Evolutionary conservation across 1,284 basidiomycete species (phyloP).

Genomic region (Cryptococcus maquisensis): DNA sequence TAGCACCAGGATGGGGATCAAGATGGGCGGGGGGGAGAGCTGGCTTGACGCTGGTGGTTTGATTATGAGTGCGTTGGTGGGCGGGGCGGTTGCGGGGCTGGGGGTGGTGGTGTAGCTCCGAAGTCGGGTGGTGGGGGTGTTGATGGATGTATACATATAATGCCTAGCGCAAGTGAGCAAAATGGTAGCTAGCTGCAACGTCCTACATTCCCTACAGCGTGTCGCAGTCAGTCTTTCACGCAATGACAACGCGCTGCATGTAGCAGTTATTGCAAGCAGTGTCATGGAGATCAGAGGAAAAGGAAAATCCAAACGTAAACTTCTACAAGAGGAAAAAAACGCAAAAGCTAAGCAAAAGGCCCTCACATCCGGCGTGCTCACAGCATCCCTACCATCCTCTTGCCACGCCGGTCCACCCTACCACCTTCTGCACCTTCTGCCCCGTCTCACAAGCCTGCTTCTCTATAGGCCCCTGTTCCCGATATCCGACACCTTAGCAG

Average conservation of each 20-base stretch:
- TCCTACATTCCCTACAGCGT: no score
- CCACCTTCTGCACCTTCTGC: not conserved
- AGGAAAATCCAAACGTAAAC: not conserved
- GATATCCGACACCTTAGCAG: conserved; percentile 54
- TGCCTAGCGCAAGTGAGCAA: no score
- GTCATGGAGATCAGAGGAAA: not conserved
- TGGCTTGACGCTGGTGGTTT: not conserved
- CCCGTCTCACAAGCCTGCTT: not conserved
- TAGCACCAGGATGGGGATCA: not conserved
- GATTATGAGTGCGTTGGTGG: not conserved
- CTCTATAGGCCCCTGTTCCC: not conserved
- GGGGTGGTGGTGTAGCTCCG: not conserved
- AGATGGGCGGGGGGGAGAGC: not conserved
- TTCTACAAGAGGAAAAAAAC: not conserved
- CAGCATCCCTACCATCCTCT: not conserved
- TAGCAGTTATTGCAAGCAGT: no score
- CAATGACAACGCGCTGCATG: no score
- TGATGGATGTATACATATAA: no score
- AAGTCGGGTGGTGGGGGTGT: no score
- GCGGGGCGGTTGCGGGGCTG: not conserved
- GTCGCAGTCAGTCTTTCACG: no score
- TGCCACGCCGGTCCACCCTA: not conserved
- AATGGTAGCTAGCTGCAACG: no score
- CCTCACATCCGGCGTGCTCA: not conserved
- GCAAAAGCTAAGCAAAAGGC: not conserved